Evolutionary conservation across 768 basidiomycete species (phyloP).

Genomic region (Gloeophyllum trabeum): DNA sequence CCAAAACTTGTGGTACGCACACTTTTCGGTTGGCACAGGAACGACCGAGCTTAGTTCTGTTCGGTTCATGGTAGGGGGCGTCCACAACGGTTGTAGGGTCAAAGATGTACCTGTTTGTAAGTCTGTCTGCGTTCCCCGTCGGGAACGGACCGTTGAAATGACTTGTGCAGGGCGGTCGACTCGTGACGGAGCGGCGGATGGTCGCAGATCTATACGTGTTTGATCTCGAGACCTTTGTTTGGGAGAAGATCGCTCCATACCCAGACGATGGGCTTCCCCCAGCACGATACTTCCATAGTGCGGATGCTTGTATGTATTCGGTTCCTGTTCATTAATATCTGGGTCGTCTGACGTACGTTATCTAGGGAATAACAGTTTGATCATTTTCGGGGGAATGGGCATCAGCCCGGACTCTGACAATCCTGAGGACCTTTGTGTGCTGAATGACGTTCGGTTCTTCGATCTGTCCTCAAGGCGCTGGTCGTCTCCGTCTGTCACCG

Average conservation of each 20-base stretch:
- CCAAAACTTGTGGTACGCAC: slow-evolving; percentile 77
- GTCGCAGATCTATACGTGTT: slow-evolving; percentile 86
- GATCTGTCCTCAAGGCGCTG: slow-evolving; percentile 63
- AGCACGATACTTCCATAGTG: slow-evolving; percentile 91
- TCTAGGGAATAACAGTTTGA: slow-evolving; percentile 78
- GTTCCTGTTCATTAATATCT: background rate
- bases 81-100: slow-evolving; percentile 86
- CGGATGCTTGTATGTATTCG: slow-evolving; percentile 59
- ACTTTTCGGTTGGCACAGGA: slow-evolving; percentile 1
- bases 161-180: slow-evolving; percentile 60
- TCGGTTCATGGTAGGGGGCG: slow-evolving; percentile 45
- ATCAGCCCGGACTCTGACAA: slow-evolving; percentile 59
- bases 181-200: slow-evolving; percentile 81
- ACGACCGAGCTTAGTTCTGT: background rate
- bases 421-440: slow-evolving; percentile 79
- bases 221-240: slow-evolving; percentile 70
- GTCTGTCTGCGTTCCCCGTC: slow-evolving; percentile 14
- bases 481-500: slow-evolving; percentile 30
- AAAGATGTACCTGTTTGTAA: slow-evolving; percentile 83
- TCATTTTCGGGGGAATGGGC: slow-evolving; percentile 95
- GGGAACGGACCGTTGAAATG: background rate
- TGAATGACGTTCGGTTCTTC: slow-evolving; percentile 88
- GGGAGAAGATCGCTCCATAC: slow-evolving; percentile 57
- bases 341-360: slow-evolving; percentile 10
- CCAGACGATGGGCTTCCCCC: slow-evolving; percentile 64